Evolutionary conservation across 768 basidiomycete genomes (phyloP), one percentile per base, ranked within the genome.

Genomic region (Symmetrospora coprosmae): DNA sequence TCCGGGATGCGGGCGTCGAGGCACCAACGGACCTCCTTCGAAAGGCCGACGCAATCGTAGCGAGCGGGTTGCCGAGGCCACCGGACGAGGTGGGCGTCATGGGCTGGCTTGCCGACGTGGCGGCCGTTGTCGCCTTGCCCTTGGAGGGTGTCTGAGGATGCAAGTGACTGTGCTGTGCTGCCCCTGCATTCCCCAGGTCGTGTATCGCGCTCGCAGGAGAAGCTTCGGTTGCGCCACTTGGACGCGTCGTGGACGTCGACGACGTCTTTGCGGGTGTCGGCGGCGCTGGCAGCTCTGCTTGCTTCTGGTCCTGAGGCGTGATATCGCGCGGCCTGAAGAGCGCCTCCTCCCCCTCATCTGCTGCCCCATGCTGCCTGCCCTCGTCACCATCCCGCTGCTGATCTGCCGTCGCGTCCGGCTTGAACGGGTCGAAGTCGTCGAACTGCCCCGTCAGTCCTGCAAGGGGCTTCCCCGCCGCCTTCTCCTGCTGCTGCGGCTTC

Each of bases 371-470:
- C n/a, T n/a, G n/a, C n/a, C n/a, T n/a, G 13, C 7, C 30, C 14
- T 34, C 38, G 28, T 19, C 14, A 21, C 5, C 30, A 34, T 50
- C 27, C 27, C 16, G 9, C 19, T 23, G 17, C 17, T 50, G n/a
- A n/a, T n/a, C n/a, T n/a, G n/a, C n/a, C n/a, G n/a, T n/a, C n/a
- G n/a, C 23, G 23, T 46, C 40, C 13, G 55, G 55, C 31, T 43
- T 43, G 41, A 58, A 58, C 25, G 55, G 55, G 25, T 58, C 55
- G 55, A 58, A 58, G 27, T 58, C 55, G 43, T 58, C 55, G 31
- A 58, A 58, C n/a, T n/a, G n/a, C n/a, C n/a, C n/a, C n/a, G n/a
- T n/a, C n/a, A n/a, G n/a, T n/a, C n/a, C n/a, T n/a, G n/a, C n/a
- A n/a, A n/a, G n/a, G n/a, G n/a, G n/a, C n/a, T n/a, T n/a, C n/a